Evolutionary conservation across 306 rosid species (phyloP).

Genomic region (Malus orientalis): DNA sequence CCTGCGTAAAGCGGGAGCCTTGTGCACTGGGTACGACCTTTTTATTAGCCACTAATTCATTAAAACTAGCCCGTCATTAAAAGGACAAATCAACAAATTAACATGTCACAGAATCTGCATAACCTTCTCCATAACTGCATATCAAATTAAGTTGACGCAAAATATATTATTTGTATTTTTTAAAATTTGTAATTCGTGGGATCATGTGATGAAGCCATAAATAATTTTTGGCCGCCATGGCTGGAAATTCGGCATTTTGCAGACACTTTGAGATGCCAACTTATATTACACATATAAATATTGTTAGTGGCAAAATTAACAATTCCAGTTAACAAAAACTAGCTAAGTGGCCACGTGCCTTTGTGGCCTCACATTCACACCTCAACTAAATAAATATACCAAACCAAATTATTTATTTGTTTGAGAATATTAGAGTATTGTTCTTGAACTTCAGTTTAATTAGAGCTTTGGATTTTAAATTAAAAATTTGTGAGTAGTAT

Average conservation of each 20-base stretch:
- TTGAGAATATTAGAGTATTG: neutral
- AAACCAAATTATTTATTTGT: neutral
- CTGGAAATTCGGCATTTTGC: conserved; percentile 44
- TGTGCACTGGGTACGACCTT: too few relatives aligned
- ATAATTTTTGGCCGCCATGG: conserved; percentile 11
- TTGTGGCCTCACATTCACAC: conserved; percentile 22
- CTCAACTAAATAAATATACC: neutral
- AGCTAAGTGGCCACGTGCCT: conserved; percentile 54
- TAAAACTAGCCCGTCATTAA: neutral
- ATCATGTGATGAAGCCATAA: conserved; percentile 42
- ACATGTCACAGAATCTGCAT: conserved; percentile 45
- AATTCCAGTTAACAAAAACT: conserved; percentile 23
- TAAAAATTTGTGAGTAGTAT: too few relatives aligned
- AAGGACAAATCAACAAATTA: neutral
- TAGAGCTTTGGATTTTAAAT: too few relatives aligned
- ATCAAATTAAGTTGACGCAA: conserved; percentile 9
- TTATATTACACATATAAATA: conserved; percentile 14
- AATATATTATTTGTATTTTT: neutral
- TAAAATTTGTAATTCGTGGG: conserved; percentile 20
- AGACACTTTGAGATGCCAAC: conserved; percentile 46
- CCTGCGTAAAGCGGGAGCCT: too few relatives aligned
- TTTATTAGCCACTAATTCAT: neutral
- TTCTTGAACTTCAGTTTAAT: neutral
- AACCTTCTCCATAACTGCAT: conserved; percentile 12
- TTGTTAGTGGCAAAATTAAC: conserved; percentile 22